Conservation (phyloP, 129 eudicot species). For the Centaurea solstitialis region DNA sequence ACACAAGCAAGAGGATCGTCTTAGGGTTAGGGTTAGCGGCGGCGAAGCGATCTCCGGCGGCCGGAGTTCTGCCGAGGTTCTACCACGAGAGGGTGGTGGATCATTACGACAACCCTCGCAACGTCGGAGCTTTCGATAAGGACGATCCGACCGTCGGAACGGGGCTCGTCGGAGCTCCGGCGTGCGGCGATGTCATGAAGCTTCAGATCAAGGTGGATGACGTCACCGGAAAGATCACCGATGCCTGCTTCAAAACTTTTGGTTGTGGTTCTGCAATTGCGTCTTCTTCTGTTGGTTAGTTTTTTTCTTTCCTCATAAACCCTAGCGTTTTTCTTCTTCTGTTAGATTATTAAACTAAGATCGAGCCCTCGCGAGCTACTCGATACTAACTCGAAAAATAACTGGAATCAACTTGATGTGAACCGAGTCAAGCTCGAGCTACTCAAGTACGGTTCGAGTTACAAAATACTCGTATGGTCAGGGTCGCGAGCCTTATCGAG, state of each 20-base stretch:
- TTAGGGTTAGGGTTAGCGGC: conserved; percentile 25
- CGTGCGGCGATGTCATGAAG: conserved; percentile 95
- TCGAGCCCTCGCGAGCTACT: too few relatives aligned
- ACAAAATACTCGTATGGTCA: too few relatives aligned
- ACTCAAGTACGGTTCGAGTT: too few relatives aligned
- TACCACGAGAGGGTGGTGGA: conserved; percentile 91
- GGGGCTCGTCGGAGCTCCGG: conserved; percentile 87
- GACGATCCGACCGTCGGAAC: conserved; percentile 75
- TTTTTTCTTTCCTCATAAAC: not conserved
- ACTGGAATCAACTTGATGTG: too few relatives aligned
- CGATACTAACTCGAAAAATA: too few relatives aligned
- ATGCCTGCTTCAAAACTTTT: conserved; percentile 76
- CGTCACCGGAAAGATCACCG: conserved; percentile 59
- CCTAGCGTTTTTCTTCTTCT: not conserved
- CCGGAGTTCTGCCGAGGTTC: conserved; percentile 25
- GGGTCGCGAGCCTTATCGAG: too few relatives aligned
- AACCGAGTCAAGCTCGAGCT: too few relatives aligned
- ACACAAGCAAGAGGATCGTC: conserved; percentile 18
- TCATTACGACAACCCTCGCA: conserved; percentile 80
- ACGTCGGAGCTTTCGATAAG: conserved; percentile 86
- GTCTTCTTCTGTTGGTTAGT: conserved; percentile 74
- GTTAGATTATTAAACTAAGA: too few relatives aligned
- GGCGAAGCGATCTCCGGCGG: conserved; percentile 1
- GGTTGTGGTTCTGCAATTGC: conserved; percentile 95
- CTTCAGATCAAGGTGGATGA: conserved; percentile 73